These are phyloP conservation scores for Rhynchosporium secalis DNA, from an alignment of 2,329 filamentous ascomycete genomes.

Conservation along the genomic window DNA sequence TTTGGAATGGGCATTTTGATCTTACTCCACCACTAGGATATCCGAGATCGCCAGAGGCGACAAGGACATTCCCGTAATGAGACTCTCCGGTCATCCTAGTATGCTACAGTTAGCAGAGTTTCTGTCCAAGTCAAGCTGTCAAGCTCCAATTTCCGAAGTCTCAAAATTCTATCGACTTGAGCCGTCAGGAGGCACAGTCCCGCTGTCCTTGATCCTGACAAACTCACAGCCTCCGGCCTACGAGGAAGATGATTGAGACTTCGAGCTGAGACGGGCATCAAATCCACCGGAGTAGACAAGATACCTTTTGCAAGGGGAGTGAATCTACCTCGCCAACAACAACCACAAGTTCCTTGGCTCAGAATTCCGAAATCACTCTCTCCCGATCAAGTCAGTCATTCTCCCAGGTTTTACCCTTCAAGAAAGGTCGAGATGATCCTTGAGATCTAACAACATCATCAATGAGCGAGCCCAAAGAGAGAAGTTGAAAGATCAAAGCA, in stretches of 20 bases:
- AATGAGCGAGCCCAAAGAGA: neutral
- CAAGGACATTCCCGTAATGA: neutral
- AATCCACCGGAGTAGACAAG: no score
- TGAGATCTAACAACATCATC: neutral
- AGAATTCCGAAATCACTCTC: neutral
- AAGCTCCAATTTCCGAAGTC: neutral
- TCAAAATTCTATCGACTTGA: neutral
- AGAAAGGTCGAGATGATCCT: neutral
- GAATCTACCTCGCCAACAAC: slow-evolving; percentile 2
- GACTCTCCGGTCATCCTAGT: neutral
- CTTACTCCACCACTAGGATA: neutral
- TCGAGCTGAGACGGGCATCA: neutral
- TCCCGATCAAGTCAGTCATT: neutral
- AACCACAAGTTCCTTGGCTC: neutral
- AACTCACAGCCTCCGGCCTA: neutral
- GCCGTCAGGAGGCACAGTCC: neutral
- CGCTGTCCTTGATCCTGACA: neutral
- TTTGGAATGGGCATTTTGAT: neutral
- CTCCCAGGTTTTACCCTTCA: neutral
- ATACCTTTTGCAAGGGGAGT: neutral
- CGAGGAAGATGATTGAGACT: slow-evolving; percentile 5
- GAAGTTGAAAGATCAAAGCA: neutral
- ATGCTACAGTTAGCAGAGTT: neutral
- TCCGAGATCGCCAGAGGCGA: neutral
- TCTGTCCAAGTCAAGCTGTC: neutral